Evolutionary conservation across 139 green algal genomes (phyloP), one percentile per base, ranked within the genome.

Genomic region (Chlamydomonas asymmetrica): DNA sequence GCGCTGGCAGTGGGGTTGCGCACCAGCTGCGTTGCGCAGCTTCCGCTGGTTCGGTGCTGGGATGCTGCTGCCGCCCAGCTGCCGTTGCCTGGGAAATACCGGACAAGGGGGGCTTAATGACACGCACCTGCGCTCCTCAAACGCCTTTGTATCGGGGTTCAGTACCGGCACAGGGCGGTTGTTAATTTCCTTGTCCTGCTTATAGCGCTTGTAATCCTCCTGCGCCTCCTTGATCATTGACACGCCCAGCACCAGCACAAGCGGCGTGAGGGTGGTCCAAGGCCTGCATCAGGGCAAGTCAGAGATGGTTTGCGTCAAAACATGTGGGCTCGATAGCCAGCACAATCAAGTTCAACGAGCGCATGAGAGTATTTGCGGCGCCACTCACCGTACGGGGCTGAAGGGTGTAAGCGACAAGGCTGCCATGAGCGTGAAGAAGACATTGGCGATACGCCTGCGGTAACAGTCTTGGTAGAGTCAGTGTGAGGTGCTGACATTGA

Each of bases 381-480:
- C n/a, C 13, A 71, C 81, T 37, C 71, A 80, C 78, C 81, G 65
- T 43, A 89, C 54, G n/a, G 79, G 76, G 34, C 81, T 88, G 72
- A 85, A 78, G 18, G 85, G 82, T 3, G 86, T 91, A 62, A 78
- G 75, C 5, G 86, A 92, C 0, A 93, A 64, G 0, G 78, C 85
- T 2, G 88, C 88, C 31, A 91, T 78, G n/a, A 89, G 43, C 4
- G 85, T 85, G 72, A 93, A 93, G 73, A 92, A 93, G 1, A 89
- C 68, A 65, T 93, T 93, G 41, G 89, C 89, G 0, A 93, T 75
- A 25, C 89, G 83, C 71, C 87, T 86, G 66, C 35, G 39, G 35
- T n/a, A n/a, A n/a, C n/a, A n/a, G n/a, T n/a, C n/a, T n/a, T n/a
- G n/a, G n/a, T n/a, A n/a, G n/a, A n/a, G n/a, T n/a, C n/a, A n/a